Evolutionary conservation across 441 rosid species (phyloP).

Genomic region (Pelargonium myrrhifolium): DNA sequence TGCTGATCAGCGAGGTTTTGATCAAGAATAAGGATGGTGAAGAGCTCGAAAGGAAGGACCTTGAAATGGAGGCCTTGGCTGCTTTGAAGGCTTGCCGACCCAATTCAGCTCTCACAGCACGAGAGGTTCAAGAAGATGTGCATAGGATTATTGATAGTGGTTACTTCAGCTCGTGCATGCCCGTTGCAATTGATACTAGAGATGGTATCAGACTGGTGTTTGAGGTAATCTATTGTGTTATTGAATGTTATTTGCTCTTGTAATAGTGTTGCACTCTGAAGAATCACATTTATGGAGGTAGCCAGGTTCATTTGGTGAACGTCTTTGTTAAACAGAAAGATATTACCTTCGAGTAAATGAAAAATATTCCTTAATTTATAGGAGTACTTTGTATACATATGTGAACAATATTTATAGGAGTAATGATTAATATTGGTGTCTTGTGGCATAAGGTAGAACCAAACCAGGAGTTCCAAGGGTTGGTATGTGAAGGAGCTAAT

Average conservation of each 20-base stretch:
- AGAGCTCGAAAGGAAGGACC: slow-evolving; percentile 82
- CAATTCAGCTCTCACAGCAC: slow-evolving; percentile 68
- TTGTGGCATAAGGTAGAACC: slow-evolving; percentile 87
- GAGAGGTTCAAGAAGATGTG: slow-evolving; percentile 89
- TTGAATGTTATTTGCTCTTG: background rate
- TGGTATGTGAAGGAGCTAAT: slow-evolving; percentile 91
- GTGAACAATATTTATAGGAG: background rate
- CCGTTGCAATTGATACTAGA: slow-evolving; percentile 81
- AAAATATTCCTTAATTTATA: too few species aligned
- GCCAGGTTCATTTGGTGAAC: too few species aligned
- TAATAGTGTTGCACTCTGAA: too few species aligned
- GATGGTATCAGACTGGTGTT: slow-evolving; percentile 78
- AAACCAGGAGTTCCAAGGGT: slow-evolving; percentile 81
- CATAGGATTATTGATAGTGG: slow-evolving; percentile 83
- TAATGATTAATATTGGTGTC: slow-evolving; percentile 23
- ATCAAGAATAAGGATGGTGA: slow-evolving; percentile 88
- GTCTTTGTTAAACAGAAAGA: too few species aligned
- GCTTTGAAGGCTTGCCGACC: slow-evolving; percentile 74
- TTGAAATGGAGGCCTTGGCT: slow-evolving; percentile 69
- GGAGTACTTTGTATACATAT: too few species aligned
- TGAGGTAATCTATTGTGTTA: slow-evolving; percentile 41
- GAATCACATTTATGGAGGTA: too few species aligned
- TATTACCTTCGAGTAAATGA: too few species aligned
- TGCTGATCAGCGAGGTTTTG: slow-evolving; percentile 76
- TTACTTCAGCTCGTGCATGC: slow-evolving; percentile 77